Evolutionary conservation across 768 basidiomycete species (phyloP).

Genomic region (Boletus sensibilis): DNA sequence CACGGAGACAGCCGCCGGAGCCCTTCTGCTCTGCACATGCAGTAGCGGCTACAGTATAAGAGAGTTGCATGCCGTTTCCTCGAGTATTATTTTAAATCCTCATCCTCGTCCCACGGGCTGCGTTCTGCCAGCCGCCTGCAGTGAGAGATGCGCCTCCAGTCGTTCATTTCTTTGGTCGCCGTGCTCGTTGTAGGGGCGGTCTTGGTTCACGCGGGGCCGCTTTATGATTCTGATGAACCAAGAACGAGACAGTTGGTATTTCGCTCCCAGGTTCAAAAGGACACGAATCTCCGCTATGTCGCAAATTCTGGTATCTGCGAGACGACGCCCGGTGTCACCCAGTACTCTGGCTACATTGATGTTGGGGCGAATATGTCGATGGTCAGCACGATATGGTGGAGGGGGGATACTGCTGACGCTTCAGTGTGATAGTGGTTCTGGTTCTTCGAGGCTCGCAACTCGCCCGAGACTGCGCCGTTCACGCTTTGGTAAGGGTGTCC

Average conservation of each 20-base stretch:
- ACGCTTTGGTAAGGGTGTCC: slow-evolving; percentile 51
- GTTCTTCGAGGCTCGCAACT: slow-evolving; percentile 65
- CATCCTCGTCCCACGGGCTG: not conserved
- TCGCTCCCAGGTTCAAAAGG: slow-evolving; percentile 19
- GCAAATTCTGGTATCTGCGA: slow-evolving; percentile 63
- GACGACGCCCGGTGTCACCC: slow-evolving; percentile 58
- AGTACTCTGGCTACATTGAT: slow-evolving; percentile 63
- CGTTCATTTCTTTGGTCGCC: not conserved
- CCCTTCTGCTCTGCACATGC: not conserved
- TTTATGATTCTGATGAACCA: not conserved
- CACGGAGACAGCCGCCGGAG: not conserved
- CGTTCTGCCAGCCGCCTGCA: not conserved
- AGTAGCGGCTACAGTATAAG: not conserved
- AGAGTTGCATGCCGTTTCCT: not conserved
- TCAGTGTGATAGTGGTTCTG: slow-evolving; percentile 57
- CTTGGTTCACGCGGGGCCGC: not conserved
- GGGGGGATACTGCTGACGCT: not conserved
- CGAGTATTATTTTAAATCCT: not conserved
- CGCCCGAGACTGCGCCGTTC: slow-evolving; percentile 62
- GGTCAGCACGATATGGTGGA: slow-evolving; percentile 34
- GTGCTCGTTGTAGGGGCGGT: not conserved
- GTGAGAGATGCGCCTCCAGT: slow-evolving; percentile 16
- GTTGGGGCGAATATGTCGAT: slow-evolving; percentile 58
- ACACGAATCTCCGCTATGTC: slow-evolving; percentile 45
- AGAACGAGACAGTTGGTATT: not conserved